These are phyloP conservation scores for Wallacemonas sp. DNA, from an alignment of 208 protist genomes.

Conservation along the genomic window DNA sequence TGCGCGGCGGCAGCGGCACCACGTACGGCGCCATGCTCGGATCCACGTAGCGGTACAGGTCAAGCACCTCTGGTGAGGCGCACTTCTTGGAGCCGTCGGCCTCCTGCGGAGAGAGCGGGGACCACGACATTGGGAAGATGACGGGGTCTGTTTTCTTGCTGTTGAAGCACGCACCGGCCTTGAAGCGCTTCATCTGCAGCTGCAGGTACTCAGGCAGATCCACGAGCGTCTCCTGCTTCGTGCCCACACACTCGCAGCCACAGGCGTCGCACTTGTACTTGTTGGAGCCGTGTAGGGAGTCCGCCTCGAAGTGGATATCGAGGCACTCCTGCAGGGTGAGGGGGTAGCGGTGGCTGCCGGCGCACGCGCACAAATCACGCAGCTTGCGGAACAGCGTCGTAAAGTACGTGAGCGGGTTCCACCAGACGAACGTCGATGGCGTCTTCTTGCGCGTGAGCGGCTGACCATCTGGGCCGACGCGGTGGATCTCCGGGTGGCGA, in stretches of 20 bases:
- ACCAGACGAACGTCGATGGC: constrained; percentile 41
- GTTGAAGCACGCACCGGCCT: constrained; percentile 65
- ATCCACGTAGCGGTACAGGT: constrained; percentile 66
- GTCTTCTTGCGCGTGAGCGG: constrained; percentile 27
- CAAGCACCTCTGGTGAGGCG: constrained; percentile 49
- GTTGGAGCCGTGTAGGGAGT: constrained; percentile 64
- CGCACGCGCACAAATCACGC: not conserved
- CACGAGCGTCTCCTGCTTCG: constrained; percentile 72
- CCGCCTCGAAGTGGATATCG: constrained; percentile 84
- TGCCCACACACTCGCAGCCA: constrained; percentile 61
- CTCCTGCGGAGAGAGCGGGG: constrained; percentile 25
- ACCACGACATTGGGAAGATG: constrained; percentile 79
- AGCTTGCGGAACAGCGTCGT: constrained; percentile 26
- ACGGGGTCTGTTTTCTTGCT: constrained; percentile 84
- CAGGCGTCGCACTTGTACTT: constrained; percentile 82
- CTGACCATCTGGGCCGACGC: constrained; percentile 26
- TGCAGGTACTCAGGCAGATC: constrained; percentile 81
- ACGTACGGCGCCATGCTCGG: constrained; percentile 29
- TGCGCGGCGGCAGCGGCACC: constrained; percentile 20
- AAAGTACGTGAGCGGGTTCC: constrained; percentile 53
- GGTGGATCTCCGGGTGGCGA: constrained; percentile 52
- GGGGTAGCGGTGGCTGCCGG: constrained; percentile 32
- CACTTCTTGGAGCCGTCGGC: not conserved
- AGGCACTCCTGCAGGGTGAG: constrained; percentile 89
- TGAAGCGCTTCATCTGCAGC: constrained; percentile 90